Percentiles rank a stretch among this genome's conserved stretches.
These are phyloP conservation scores for Aspergillus affinis DNA, from an alignment of 495 filamentous ascomycete genomes.

Conservation along the genomic window DNA sequence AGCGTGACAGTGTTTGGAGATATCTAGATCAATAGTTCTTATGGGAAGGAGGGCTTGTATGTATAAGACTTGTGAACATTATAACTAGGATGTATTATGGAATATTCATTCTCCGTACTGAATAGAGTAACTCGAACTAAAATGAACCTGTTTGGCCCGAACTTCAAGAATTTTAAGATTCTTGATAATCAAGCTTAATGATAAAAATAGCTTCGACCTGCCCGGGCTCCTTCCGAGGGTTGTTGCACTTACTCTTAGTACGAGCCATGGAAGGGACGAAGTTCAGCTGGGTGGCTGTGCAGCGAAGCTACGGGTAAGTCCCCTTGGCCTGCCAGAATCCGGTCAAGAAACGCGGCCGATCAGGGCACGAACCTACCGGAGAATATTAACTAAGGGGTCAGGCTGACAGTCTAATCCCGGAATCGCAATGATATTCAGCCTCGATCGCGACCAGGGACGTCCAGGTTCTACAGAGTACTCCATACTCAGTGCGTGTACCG, in stretches of 20 bases:
- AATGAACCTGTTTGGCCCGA: too few relatives aligned
- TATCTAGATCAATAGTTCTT: constrained; percentile 19
- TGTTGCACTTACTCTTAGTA: not conserved
- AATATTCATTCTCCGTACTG: too few relatives aligned
- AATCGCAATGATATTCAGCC: constrained; percentile 8
- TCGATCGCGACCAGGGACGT: not conserved
- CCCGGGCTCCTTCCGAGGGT: too few relatives aligned
- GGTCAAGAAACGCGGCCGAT: not conserved
- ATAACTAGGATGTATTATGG: too few relatives aligned
- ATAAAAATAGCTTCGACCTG: not conserved
- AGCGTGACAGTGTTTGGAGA: constrained; percentile 35
- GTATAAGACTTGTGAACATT: not conserved
- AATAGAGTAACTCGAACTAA: too few relatives aligned
- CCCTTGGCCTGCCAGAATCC: not conserved
- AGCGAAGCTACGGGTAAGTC: constrained; percentile 7
- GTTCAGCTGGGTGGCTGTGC: constrained; percentile 38
- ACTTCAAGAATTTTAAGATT: too few relatives aligned
- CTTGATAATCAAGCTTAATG: not conserved
- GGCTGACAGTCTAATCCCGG: constrained; percentile 8
- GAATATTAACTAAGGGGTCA: constrained; percentile 1
- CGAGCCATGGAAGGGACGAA: not conserved
- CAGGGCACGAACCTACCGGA: constrained; percentile 1
- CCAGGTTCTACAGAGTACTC: too few relatives aligned
- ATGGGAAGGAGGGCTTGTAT: not conserved
- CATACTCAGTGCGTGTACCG: too few relatives aligned